These are phyloP conservation scores for Xylaria hypoxylon DNA, from an alignment of 2,329 filamentous ascomycete species.

Conservation along the genomic window DNA sequence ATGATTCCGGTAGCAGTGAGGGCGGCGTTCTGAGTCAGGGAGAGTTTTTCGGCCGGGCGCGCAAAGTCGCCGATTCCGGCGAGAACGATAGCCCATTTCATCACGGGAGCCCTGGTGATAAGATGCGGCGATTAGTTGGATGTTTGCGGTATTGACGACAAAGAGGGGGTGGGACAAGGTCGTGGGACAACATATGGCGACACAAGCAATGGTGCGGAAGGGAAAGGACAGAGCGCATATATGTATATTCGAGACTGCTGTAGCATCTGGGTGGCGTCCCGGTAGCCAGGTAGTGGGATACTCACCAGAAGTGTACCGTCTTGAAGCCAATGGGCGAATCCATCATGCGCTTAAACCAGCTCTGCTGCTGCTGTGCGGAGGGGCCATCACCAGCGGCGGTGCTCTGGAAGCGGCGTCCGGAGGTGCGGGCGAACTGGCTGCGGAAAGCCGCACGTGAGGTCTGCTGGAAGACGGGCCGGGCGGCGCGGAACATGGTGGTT, in stretches of 20 bases:
- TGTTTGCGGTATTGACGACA: neutral
- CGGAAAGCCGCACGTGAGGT: slow-evolving; percentile 66
- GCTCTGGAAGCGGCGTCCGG: slow-evolving; percentile 77
- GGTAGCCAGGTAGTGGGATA: slow-evolving; percentile 17
- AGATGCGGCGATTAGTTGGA: slow-evolving; percentile 8
- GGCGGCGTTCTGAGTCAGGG: slow-evolving; percentile 89
- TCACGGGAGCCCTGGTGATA: slow-evolving; percentile 82
- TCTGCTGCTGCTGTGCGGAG: slow-evolving; percentile 56
- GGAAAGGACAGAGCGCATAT: neutral
- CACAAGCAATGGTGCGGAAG: neutral
- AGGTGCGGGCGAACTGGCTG: slow-evolving; percentile 56
- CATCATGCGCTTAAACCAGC: slow-evolving; percentile 83
- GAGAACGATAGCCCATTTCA: slow-evolving; percentile 97
- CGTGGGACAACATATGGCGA: neutral
- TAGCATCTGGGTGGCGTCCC: neutral
- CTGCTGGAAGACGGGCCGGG: slow-evolving; percentile 65
- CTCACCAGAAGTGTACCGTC: slow-evolving; percentile 98
- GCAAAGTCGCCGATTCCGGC: slow-evolving; percentile 92
- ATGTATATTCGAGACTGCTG: too few species aligned
- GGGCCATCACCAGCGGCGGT: slow-evolving; percentile 60
- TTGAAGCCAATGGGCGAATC: slow-evolving; percentile 83
- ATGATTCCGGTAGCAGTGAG: slow-evolving; percentile 92
- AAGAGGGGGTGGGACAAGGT: neutral
- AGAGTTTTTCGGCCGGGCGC: slow-evolving; percentile 92
- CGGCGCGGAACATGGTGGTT: slow-evolving; percentile 63